Percentiles rank a stretch among this genome's conserved stretches.
These are phyloP conservation scores for Echinochloa phyllopogon DNA, from an alignment of 176 grass and related monocot genomes.

Conservation along the genomic window DNA sequence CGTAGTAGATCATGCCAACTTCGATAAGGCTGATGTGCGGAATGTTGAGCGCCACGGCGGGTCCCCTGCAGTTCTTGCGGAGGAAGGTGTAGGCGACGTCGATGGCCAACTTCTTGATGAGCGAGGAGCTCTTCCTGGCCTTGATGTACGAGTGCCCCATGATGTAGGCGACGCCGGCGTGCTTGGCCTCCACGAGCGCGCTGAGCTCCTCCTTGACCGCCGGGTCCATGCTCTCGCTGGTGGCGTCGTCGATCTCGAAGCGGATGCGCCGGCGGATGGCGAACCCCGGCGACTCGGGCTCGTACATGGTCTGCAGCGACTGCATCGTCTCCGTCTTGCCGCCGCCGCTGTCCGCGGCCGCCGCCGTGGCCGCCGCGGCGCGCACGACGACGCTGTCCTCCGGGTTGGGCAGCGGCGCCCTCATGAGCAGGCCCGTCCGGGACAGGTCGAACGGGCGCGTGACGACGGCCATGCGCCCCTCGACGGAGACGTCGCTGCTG, in stretches of 20 bases:
- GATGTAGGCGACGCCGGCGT: conserved; percentile 65
- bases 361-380: conserved; percentile 26
- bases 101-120: conserved; percentile 68
- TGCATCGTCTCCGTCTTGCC: conserved; percentile 51
- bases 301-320: conserved; percentile 59
- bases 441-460: conserved; percentile 29
- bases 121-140: conserved; percentile 60
- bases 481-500: conserved; percentile 33
- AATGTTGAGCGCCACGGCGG: conserved; percentile 57
- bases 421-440: conserved; percentile 39
- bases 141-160: conserved; percentile 76
- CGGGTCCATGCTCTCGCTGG: conserved; percentile 34
- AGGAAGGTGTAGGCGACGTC: conserved; percentile 72
- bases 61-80: conserved; percentile 68
- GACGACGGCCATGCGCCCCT: conserved; percentile 69
- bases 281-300: conserved; percentile 52
- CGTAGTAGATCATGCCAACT: conserved; percentile 84
- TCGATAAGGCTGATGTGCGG: conserved; percentile 75
- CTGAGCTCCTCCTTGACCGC: conserved; percentile 44
- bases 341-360: neutral
- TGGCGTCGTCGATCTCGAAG: conserved; percentile 47
- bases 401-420: neutral
- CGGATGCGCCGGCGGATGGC: conserved; percentile 37
- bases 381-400: conserved; percentile 43
- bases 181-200: conserved; percentile 57